phyloP scores from a whole-genome alignment of 2,329 filamentous ascomycete species.

The Calonectria fujianensis region DNA sequence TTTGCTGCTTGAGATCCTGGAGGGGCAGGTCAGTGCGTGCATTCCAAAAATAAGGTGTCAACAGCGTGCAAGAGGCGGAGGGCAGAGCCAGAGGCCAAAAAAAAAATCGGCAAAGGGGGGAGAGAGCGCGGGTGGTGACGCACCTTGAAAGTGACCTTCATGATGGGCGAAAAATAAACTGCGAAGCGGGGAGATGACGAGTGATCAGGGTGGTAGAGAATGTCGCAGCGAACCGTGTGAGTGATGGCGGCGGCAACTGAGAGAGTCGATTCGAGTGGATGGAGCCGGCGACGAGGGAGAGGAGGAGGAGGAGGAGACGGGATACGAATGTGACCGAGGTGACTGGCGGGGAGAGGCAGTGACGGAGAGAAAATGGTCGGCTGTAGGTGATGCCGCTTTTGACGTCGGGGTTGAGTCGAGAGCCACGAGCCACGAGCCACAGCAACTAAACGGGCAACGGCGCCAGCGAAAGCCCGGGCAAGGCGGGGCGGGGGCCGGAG shows the following conservation, averaged over 20 bases:
- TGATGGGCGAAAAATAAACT: constrained; percentile 67
- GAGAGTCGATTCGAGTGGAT: constrained; percentile 26
- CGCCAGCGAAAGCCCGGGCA: constrained; percentile 29
- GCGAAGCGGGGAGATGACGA: constrained; percentile 52
- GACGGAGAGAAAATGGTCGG: constrained; percentile 40
- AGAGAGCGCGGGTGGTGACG: constrained; percentile 52
- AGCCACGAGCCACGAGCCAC: constrained; percentile 30
- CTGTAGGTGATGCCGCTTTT: constrained; percentile 40
- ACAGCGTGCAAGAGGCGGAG: neutral
- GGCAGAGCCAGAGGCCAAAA: constrained; percentile 15
- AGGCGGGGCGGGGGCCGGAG: constrained; percentile 24
- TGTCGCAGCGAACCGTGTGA: constrained; percentile 28
- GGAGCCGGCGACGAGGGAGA: constrained; percentile 23
- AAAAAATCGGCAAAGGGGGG: neutral
- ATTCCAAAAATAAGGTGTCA: neutral
- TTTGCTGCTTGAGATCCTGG: constrained; percentile 98
- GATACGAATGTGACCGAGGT: constrained; percentile 42
- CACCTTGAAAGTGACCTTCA: constrained; percentile 83
- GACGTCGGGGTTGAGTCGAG: constrained; percentile 32
- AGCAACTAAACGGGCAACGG: constrained; percentile 30
- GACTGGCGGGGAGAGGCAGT: constrained; percentile 51
- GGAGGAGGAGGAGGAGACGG: constrained; percentile 28
- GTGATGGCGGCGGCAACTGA: constrained; percentile 26
- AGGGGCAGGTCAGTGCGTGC: constrained; percentile 35
- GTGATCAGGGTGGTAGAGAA: constrained; percentile 36